Percentiles rank a stretch among this genome's conserved stretches.
phyloP scores from a whole-genome alignment of 306 rosid genomes.

The Gastrolobium villosum region DNA sequence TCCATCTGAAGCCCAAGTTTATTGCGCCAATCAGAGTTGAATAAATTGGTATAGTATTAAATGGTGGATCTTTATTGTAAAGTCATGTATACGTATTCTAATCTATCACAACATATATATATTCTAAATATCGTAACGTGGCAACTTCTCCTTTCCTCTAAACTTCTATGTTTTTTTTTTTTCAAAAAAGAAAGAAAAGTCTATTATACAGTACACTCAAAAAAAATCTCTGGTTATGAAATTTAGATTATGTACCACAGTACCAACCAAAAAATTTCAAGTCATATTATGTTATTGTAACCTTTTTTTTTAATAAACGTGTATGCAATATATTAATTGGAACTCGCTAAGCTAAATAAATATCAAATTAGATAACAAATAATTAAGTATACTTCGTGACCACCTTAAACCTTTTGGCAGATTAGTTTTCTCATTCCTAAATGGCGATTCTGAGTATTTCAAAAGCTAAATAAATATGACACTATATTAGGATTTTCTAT shows the following conservation, averaged over 20 bases:
- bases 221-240: background rate
- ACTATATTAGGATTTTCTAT: background rate
- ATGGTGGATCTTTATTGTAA: no score
- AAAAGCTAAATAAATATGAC: background rate
- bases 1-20: background rate
- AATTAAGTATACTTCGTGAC: constrained; percentile 1
- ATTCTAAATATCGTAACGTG: no score
- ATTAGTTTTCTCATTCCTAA: background rate
- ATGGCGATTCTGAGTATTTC: background rate
- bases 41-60: no score
- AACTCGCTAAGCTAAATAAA: background rate
- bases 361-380: background rate
- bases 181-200: background rate
- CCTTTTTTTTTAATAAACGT: background rate
- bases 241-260: background rate
- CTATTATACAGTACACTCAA: background rate
- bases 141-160: no score
- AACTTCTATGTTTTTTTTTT: no score
- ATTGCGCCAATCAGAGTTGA: no score
- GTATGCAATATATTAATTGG: background rate
- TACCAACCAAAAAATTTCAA: background rate
- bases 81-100: no score
- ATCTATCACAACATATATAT: no score
- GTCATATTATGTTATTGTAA: background rate
- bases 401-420: background rate